Evolutionary conservation across 208 protist genomes (phyloP).

Genomic region (Crithidia acanthocephali): DNA sequence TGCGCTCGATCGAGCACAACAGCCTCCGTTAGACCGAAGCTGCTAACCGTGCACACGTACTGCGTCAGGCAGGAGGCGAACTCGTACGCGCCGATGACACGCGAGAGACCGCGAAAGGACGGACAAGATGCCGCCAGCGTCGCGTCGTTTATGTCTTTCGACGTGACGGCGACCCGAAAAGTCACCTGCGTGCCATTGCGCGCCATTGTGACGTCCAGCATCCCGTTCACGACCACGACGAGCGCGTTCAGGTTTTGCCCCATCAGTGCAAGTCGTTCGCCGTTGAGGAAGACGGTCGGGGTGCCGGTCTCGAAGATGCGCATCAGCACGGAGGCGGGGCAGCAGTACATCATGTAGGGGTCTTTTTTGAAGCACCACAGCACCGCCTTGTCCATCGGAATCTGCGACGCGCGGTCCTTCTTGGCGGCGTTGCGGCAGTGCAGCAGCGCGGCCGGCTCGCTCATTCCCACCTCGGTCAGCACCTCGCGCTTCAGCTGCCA

Average conservation of each 20-base stretch:
- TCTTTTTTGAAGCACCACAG: slow-evolving; percentile 56
- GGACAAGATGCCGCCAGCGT: not conserved
- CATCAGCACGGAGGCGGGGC: slow-evolving; percentile 31
- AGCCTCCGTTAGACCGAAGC: slow-evolving; percentile 79
- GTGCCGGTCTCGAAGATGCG: slow-evolving; percentile 65
- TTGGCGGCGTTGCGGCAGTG: slow-evolving; percentile 79
- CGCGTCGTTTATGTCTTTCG: slow-evolving; percentile 4
- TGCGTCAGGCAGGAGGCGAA: slow-evolving; percentile 61
- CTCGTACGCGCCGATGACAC: slow-evolving; percentile 82
- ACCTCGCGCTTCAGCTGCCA: slow-evolving; percentile 76
- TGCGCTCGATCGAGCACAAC: slow-evolving; percentile 60
- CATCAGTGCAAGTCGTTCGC: slow-evolving; percentile 74
- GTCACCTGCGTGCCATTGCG: slow-evolving; percentile 53
- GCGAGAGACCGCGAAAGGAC: slow-evolving; percentile 33
- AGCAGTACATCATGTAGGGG: slow-evolving; percentile 77
- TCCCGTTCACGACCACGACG: slow-evolving; percentile 64
- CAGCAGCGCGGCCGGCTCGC: slow-evolving; percentile 81
- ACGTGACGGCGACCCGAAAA: slow-evolving; percentile 18
- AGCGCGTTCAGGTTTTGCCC: slow-evolving; percentile 68
- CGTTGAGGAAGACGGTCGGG: slow-evolving; percentile 75
- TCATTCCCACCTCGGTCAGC: slow-evolving; percentile 86
- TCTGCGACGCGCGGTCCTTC: slow-evolving; percentile 53
- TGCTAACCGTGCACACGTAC: slow-evolving; percentile 74
- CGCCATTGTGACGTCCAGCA: slow-evolving; percentile 69
- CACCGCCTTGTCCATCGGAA: slow-evolving; percentile 43